These are phyloP conservation scores for Penicillium samsonianum DNA, from an alignment of 495 filamentous ascomycete genomes.

Conservation along the genomic window DNA sequence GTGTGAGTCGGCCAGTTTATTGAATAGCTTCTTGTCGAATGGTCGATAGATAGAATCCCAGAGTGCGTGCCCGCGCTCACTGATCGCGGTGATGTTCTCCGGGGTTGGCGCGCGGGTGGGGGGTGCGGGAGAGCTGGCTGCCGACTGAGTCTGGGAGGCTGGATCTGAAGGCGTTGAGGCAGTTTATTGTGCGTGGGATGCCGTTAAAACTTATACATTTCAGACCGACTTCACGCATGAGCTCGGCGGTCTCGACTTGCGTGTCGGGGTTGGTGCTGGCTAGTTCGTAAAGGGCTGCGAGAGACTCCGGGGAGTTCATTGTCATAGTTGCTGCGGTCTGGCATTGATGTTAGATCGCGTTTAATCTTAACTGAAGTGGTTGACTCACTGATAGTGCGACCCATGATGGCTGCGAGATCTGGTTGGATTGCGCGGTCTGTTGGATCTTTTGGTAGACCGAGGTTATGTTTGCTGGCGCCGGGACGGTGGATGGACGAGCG, in stretches of 20 bases:
- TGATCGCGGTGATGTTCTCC: constrained; percentile 53
- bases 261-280: constrained; percentile 42
- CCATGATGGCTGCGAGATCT: constrained; percentile 63
- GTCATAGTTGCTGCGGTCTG: constrained; percentile 74
- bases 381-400: constrained; percentile 60
- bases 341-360: not conserved
- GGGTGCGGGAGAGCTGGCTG: constrained; percentile 22
- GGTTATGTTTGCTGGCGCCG: constrained; percentile 60
- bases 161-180: constrained; percentile 63
- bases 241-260: constrained; percentile 61
- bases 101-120: constrained; percentile 22
- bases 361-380: not conserved
- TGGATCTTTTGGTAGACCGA: constrained; percentile 62
- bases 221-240: constrained; percentile 76
- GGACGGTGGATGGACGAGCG: constrained; percentile 65
- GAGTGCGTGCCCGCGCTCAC: constrained; percentile 56
- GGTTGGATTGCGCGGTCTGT: constrained; percentile 50
- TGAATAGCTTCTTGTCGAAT: constrained; percentile 66
- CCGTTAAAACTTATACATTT: constrained; percentile 87
- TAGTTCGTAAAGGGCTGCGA: constrained; percentile 54
- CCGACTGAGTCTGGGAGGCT: constrained; percentile 46
- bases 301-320: constrained; percentile 69
- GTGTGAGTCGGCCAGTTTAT: constrained; percentile 66
- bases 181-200: constrained; percentile 79
- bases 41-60: constrained; percentile 75